These are phyloP conservation scores for Colletotrichum echinochloae DNA, from an alignment of 2,329 filamentous ascomycete genomes.

Conservation along the genomic window DNA sequence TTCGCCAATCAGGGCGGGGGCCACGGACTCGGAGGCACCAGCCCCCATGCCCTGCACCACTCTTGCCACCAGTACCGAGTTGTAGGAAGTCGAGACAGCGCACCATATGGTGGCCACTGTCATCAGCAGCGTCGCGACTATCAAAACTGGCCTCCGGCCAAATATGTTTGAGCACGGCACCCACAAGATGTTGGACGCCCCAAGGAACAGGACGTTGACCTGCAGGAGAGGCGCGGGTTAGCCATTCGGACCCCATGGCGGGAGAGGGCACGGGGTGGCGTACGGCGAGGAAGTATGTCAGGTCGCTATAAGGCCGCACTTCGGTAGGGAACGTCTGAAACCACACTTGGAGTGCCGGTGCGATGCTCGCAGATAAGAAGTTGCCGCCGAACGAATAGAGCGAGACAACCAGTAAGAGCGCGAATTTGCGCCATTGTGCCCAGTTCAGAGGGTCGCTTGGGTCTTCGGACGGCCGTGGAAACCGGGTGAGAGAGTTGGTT, in stretches of 20 bases:
- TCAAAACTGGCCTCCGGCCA: constrained; percentile 49
- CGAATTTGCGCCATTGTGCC: constrained; percentile 48
- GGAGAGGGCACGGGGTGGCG: neutral
- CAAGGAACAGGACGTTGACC: constrained; percentile 51
- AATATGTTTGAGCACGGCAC: constrained; percentile 53
- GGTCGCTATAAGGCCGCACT: constrained; percentile 43
- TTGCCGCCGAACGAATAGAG: constrained; percentile 52
- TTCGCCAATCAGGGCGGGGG: constrained; percentile 50
- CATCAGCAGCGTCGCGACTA: constrained; percentile 48
- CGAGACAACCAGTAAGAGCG: constrained; percentile 45
- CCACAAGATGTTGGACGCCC: constrained; percentile 51
- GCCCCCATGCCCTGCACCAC: constrained; percentile 51
- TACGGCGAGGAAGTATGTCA: constrained; percentile 50
- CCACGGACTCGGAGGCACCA: constrained; percentile 50
- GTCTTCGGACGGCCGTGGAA: constrained; percentile 46
- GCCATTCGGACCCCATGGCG: neutral
- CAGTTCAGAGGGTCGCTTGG: constrained; percentile 54
- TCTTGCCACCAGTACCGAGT: constrained; percentile 46
- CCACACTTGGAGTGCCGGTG: constrained; percentile 51
- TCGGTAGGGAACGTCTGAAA: constrained; percentile 47
- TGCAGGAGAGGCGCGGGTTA: constrained; percentile 22
- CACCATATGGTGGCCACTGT: constrained; percentile 46
- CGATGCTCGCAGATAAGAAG: constrained; percentile 48
- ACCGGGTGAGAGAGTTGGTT: constrained; percentile 37
- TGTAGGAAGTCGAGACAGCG: constrained; percentile 43